A percentile compares a stretch with the other conserved stretches of the same genome.
These are phyloP conservation scores for Fistulinella prunicolor DNA, from an alignment of 768 basidiomycete genomes.

Conservation along the genomic window DNA sequence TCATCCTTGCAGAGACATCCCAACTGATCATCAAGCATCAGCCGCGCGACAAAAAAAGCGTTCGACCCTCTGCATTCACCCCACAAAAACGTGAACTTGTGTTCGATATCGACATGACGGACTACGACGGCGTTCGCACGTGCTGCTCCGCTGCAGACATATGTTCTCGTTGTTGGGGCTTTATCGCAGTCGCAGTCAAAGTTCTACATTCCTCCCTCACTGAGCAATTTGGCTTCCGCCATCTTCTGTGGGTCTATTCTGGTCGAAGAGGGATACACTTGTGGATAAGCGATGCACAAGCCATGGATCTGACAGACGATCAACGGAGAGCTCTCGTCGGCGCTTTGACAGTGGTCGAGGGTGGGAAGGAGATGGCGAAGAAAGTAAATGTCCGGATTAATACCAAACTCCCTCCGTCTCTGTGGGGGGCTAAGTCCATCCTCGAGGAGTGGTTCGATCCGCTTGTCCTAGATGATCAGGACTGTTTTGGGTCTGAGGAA, in stretches of 20 bases:
- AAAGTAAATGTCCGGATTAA: slow-evolving; percentile 69
- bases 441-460: slow-evolving; percentile 58
- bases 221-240: slow-evolving; percentile 87
- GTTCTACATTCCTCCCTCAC: slow-evolving; percentile 78
- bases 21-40: slow-evolving; percentile 29
- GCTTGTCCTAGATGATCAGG: slow-evolving; percentile 78
- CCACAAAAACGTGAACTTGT: slow-evolving; percentile 89
- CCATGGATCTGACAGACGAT: slow-evolving; percentile 88
- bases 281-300: slow-evolving; percentile 91
- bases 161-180: slow-evolving; percentile 91
- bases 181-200: slow-evolving; percentile 88
- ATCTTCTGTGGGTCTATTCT: slow-evolving; percentile 97
- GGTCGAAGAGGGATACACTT: slow-evolving; percentile 97
- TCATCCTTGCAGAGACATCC: not conserved
- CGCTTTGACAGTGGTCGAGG: slow-evolving; percentile 81
- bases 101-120: slow-evolving; percentile 99
- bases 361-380: slow-evolving; percentile 77
- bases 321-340: slow-evolving; percentile 84
- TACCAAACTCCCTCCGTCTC: slow-evolving; percentile 62
- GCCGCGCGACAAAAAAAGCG: slow-evolving; percentile 88
- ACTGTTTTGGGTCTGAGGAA: slow-evolving; percentile 68
- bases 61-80: slow-evolving; percentile 63
- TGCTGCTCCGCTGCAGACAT: slow-evolving; percentile 92
- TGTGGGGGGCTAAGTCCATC: slow-evolving; percentile 53
- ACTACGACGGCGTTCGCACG: slow-evolving; percentile 93